These are phyloP conservation scores for Betula pendula DNA, from an alignment of 306 rosid genomes.

Conservation along the genomic window DNA sequence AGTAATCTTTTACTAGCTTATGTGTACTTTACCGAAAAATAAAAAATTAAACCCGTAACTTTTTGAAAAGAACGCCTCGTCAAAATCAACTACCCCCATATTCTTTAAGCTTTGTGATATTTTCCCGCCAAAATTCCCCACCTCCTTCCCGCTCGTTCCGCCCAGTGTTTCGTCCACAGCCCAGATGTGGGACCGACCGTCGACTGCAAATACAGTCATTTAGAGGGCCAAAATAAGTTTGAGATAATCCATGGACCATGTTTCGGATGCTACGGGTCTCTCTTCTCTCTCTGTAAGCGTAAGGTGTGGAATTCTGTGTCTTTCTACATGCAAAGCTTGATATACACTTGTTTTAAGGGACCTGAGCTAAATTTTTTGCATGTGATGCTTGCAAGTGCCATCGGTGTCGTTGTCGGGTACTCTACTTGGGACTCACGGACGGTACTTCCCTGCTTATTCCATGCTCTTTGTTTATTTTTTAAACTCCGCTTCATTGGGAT, in stretches of 20 bases:
- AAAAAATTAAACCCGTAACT: no score
- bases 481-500: neutral
- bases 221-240: neutral
- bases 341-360: neutral
- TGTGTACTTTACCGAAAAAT: no score
- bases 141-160: no score
- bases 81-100: no score
- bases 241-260: no score
- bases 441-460: slow-evolving; percentile 24
- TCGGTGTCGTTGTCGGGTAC: slow-evolving; percentile 29
- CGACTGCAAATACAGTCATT: neutral
- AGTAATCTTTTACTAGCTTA: no score
- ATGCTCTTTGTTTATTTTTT: neutral
- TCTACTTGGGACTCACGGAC: slow-evolving; percentile 42
- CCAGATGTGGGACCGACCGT: neutral
- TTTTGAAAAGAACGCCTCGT: no score
- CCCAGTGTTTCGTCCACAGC: no score
- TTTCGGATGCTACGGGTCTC: neutral
- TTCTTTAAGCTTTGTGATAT: no score
- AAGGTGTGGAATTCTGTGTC: neutral
- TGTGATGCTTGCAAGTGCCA: slow-evolving; percentile 32
- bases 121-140: no score
- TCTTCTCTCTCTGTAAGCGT: neutral
- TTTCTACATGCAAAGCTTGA: neutral
- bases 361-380: neutral